Evolutionary conservation across 768 basidiomycete species (phyloP).

Genomic region (Udeniomyces megalosporus): DNA sequence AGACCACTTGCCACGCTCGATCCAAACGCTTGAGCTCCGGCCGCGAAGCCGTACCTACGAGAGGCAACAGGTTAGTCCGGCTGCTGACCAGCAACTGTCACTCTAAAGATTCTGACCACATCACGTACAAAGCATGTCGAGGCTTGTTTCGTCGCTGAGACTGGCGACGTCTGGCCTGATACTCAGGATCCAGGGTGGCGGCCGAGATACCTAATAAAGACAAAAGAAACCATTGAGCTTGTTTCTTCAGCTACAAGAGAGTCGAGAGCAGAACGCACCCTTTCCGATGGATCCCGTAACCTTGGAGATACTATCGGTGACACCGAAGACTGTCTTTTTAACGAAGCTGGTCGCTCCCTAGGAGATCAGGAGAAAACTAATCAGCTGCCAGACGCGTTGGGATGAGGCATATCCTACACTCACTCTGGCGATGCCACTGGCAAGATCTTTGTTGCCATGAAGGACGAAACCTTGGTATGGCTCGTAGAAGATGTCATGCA

Average conservation of each 20-base stretch:
- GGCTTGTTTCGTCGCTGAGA: slow-evolving; percentile 84
- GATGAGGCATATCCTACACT: slow-evolving; percentile 12
- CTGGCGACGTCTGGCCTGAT: slow-evolving; percentile 73
- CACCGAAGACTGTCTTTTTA: slow-evolving; percentile 94
- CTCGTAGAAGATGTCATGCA: slow-evolving; percentile 96
- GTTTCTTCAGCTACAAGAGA: not conserved
- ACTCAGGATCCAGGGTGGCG: slow-evolving; percentile 91
- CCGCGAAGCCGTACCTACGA: slow-evolving; percentile 76
- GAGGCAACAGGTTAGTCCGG: too few species aligned
- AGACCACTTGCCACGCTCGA: slow-evolving; percentile 88
- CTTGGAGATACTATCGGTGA: slow-evolving; percentile 93
- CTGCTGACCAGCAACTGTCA: too few species aligned
- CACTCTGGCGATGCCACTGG: slow-evolving; percentile 86
- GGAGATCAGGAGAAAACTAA: not conserved
- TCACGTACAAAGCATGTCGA: slow-evolving; percentile 72
- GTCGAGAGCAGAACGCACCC: slow-evolving; percentile 39
- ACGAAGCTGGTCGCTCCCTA: slow-evolving; percentile 95
- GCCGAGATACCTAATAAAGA: slow-evolving; percentile 61
- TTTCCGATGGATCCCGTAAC: slow-evolving; percentile 95
- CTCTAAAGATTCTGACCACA: too few species aligned
- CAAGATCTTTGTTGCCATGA: slow-evolving; percentile 87
- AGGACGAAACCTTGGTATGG: slow-evolving; percentile 93
- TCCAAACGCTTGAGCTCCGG: slow-evolving; percentile 85
- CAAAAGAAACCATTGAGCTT: not conserved
- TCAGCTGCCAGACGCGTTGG: too few species aligned